A percentile compares a stretch with the other conserved stretches of the same genome.
Conservation (phyloP, 768 basidiomycete species). For the Tremella mesenterica region DNA sequence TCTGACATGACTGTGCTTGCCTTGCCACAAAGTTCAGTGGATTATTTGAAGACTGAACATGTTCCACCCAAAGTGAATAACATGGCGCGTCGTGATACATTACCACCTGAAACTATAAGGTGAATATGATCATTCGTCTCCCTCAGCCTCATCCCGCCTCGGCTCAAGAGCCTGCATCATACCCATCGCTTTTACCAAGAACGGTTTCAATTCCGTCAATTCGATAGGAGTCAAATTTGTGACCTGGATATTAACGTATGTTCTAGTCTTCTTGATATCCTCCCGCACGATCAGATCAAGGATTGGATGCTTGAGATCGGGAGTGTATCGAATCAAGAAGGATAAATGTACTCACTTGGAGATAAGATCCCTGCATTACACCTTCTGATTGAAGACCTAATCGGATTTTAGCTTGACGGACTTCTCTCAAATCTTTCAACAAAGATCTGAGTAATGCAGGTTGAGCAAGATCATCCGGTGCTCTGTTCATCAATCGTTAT, state of each 20-base stretch:
- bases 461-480: conserved; percentile 77
- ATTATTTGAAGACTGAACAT: no score
- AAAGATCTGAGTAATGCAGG: conserved; percentile 75
- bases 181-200: conserved; percentile 41
- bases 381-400: conserved; percentile 59
- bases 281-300: no score
- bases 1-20: no score
- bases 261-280: no score
- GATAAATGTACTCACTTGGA: conserved; percentile 20
- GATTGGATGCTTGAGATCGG: no score
- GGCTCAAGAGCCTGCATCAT: conserved; percentile 38
- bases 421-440: conserved; percentile 90
- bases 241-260: conserved; percentile 22
- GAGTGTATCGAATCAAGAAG: no score
- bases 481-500: conserved; percentile 50
- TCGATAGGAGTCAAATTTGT: conserved; percentile 42
- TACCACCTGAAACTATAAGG: no score
- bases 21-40: no score
- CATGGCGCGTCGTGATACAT: no score
- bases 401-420: conserved; percentile 85
- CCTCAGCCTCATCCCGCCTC: conserved; percentile 25
- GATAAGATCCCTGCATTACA: conserved; percentile 36
- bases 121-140: conserved; percentile 13
- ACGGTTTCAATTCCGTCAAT: conserved; percentile 39
- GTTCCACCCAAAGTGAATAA: no score